Conservation (phyloP, 2,329 filamentous ascomycete genomes). For the Colletotrichum liriopes region DNA sequence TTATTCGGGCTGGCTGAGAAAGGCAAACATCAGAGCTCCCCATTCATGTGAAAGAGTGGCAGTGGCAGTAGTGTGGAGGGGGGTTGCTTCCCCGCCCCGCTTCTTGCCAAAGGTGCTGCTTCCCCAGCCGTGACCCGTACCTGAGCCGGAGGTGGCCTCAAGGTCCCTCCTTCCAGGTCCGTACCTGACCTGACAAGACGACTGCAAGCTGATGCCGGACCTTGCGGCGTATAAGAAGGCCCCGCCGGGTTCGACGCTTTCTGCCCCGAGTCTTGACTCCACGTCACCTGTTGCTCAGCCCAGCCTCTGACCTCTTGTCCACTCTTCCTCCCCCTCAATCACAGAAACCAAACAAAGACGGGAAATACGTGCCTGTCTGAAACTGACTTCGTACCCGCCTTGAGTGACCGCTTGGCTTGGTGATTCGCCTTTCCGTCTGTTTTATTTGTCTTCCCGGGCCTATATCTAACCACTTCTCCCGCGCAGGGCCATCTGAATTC, state of each 20-base stretch:
- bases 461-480: slow-evolving; percentile 22
- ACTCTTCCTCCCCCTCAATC: slow-evolving; percentile 4
- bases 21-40: not conserved
- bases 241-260: slow-evolving; percentile 6
- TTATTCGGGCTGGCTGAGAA: not conserved
- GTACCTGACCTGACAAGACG: not conserved
- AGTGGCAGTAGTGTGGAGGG: slow-evolving; percentile 5
- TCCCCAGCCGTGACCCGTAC: not conserved
- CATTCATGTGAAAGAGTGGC: slow-evolving; percentile 13
- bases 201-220: not conserved
- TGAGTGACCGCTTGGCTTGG: slow-evolving; percentile 20
- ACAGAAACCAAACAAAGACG: not conserved
- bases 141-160: not conserved
- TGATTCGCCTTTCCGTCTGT: slow-evolving; percentile 24
- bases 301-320: not conserved
- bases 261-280: not conserved
- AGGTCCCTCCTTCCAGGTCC: not conserved
- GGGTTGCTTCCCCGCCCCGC: slow-evolving; percentile 9
- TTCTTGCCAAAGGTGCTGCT: slow-evolving; percentile 4
- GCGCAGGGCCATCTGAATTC: not conserved
- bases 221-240: slow-evolving; percentile 5
- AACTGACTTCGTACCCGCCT: slow-evolving; percentile 17
- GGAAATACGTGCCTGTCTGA: slow-evolving; percentile 7
- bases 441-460: slow-evolving; percentile 6
- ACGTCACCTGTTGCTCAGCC: slow-evolving; percentile 5